phyloP scores from a whole-genome alignment of 805 yeast genomes.

The Cyberlindnera maritima region DNA sequence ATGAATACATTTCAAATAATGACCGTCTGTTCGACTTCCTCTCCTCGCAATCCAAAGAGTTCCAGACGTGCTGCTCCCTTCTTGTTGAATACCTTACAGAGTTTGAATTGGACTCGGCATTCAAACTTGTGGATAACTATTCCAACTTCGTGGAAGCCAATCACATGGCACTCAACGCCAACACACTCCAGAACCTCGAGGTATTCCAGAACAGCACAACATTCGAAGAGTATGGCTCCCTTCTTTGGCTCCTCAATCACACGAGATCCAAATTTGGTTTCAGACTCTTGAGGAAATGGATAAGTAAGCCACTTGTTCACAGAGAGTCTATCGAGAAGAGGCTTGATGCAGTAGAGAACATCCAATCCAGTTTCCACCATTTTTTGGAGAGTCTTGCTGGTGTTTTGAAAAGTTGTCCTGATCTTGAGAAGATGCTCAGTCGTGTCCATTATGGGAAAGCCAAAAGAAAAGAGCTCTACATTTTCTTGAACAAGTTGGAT shows the following conservation, averaged over 20 bases:
- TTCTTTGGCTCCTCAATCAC: slow-evolving; percentile 78
- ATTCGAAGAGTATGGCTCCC: slow-evolving; percentile 56
- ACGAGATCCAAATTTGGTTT: slow-evolving; percentile 78
- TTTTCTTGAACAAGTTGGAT: slow-evolving; percentile 43
- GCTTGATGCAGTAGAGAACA: slow-evolving; percentile 54
- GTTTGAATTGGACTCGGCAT: slow-evolving; percentile 57
- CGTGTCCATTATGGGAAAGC: slow-evolving; percentile 59
- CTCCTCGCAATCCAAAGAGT: slow-evolving; percentile 16
- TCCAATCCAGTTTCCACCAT: slow-evolving; percentile 38
- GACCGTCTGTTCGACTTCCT: slow-evolving; percentile 30
- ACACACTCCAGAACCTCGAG: slow-evolving; percentile 70
- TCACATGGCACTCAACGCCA: slow-evolving; percentile 57
- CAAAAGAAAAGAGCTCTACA: slow-evolving; percentile 57
- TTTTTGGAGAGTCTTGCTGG: slow-evolving; percentile 36
- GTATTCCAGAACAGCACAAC: slow-evolving; percentile 67
- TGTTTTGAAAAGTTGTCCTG: slow-evolving; percentile 41
- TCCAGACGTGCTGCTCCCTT: slow-evolving; percentile 41
- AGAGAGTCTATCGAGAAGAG: slow-evolving; percentile 56
- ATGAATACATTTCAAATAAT: slow-evolving; percentile 11
- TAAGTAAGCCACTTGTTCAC: slow-evolving; percentile 64
- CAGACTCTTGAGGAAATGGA: slow-evolving; percentile 68
- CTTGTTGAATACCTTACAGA: slow-evolving; percentile 56
- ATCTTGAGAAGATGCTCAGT: slow-evolving; percentile 55
- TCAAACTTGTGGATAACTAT: slow-evolving; percentile 50
- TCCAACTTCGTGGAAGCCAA: slow-evolving; percentile 45